phyloP scores from a whole-genome alignment of 176 grass and related monocot species.

The Hordeum marinum region DNA sequence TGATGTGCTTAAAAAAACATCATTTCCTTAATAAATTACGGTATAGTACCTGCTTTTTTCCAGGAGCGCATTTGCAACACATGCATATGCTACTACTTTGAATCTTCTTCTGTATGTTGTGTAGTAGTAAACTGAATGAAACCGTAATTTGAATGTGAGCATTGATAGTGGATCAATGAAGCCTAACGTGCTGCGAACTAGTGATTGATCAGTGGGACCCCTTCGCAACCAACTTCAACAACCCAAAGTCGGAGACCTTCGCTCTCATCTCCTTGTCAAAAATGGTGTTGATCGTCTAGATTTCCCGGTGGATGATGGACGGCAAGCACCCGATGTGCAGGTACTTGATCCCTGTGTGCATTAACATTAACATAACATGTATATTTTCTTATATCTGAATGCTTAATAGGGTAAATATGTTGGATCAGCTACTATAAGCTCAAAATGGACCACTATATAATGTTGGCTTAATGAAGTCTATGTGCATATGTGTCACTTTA shows the following conservation, averaged over 20 bases:
- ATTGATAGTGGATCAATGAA: conserved; percentile 75
- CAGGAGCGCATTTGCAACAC: too few species aligned
- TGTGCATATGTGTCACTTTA: neutral
- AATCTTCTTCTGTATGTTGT: too few species aligned
- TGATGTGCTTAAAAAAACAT: too few species aligned
- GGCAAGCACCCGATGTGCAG: conserved; percentile 72
- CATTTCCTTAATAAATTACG: too few species aligned
- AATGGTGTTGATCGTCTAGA: conserved; percentile 85
- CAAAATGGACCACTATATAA: too few species aligned
- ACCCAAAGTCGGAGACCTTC: conserved; percentile 76
- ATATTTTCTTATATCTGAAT: too few species aligned
- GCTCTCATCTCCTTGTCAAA: conserved; percentile 69
- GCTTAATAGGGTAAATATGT: too few species aligned
- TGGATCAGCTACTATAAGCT: neutral
- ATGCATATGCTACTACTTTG: too few species aligned
- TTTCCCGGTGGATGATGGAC: conserved; percentile 68
- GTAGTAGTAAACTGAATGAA: too few species aligned
- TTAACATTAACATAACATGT: too few species aligned
- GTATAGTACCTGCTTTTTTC: too few species aligned
- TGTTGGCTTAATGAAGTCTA: neutral
- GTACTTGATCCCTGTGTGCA: conserved; percentile 68
- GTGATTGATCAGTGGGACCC: conserved; percentile 55
- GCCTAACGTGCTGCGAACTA: conserved; percentile 64
- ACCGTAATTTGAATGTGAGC: neutral
- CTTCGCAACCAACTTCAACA: conserved; percentile 52